Evolutionary conservation across 768 basidiomycete genomes (phyloP).

Genomic region (Lactifluus subvellereus): DNA sequence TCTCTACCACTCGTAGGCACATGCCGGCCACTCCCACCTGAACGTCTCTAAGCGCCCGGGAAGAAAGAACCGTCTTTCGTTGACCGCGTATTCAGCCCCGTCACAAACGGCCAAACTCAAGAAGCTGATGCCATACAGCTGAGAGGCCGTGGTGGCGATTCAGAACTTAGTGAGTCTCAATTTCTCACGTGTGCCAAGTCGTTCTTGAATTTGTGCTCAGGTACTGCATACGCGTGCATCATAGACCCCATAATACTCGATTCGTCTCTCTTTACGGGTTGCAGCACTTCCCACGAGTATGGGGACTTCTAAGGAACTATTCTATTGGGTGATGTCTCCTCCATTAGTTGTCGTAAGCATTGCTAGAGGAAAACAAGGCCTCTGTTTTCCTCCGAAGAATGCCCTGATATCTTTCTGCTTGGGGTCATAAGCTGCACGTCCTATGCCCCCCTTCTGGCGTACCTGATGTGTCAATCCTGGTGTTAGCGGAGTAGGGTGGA

Average conservation of each 20-base stretch:
- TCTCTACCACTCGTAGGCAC: conserved; percentile 40
- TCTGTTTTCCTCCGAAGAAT: conserved; percentile 51
- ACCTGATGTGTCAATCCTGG: conserved; percentile 30
- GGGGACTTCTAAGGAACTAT: background rate
- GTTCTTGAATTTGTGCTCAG: background rate
- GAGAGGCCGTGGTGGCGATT: conserved; percentile 15
- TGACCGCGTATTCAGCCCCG: conserved; percentile 58
- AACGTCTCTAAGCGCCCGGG: conserved; percentile 62
- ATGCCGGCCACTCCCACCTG: conserved; percentile 67
- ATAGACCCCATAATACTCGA: background rate
- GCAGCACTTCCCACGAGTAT: background rate
- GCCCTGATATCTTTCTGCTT: conserved; percentile 69
- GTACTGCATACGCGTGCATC: background rate
- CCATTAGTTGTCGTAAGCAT: conserved; percentile 27
- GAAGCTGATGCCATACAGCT: conserved; percentile 69
- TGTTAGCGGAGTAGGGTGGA: background rate
- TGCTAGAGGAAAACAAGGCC: conserved; percentile 22
- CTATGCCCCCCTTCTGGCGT: conserved; percentile 74
- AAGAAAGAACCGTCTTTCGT: conserved; percentile 58
- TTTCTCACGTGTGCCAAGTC: background rate
- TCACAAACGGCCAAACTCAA: conserved; percentile 64
- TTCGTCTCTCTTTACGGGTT: background rate
- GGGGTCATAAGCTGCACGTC: conserved; percentile 63
- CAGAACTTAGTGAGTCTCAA: background rate
- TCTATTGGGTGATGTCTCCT: conserved; percentile 1